Percentiles rank a stretch among this genome's conserved stretches.
Evolutionary conservation across 768 basidiomycete species (phyloP).

Genomic region (Cubamyces lactineus): DNA sequence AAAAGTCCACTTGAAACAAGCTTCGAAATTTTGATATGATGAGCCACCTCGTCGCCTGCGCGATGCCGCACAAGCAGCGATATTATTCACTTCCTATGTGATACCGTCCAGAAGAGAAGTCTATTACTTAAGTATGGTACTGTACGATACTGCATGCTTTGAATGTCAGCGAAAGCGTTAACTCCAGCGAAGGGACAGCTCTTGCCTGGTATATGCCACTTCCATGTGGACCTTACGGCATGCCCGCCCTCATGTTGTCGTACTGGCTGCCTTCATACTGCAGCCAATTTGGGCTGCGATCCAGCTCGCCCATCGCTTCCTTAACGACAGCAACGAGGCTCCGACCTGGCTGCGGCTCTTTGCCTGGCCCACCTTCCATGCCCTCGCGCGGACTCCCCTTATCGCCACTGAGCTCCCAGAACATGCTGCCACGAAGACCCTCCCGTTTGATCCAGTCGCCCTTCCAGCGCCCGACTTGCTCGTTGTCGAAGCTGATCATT

Average conservation of each 20-base stretch:
- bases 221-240: constrained; percentile 39
- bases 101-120: background rate
- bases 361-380: constrained; percentile 76
- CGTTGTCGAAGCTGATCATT: constrained; percentile 83
- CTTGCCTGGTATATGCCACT: constrained; percentile 9
- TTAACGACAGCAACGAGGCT: constrained; percentile 79
- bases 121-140: constrained; percentile 8
- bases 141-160: background rate
- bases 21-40: background rate
- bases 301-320: constrained; percentile 75
- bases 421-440: constrained; percentile 90
- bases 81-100: background rate
- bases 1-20: background rate
- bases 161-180: constrained; percentile 5
- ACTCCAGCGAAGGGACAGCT: background rate
- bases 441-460: constrained; percentile 79
- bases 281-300: constrained; percentile 80
- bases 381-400: constrained; percentile 67
- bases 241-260: constrained; percentile 77
- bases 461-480: constrained; percentile 69
- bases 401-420: constrained; percentile 92
- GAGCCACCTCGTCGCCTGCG: background rate
- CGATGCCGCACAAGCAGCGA: background rate
- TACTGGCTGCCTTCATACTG: constrained; percentile 75
- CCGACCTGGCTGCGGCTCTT: constrained; percentile 68